Evolutionary conservation across 2,329 filamentous ascomycete species (phyloP).

Genomic region (Xylariaceae sp.): DNA sequence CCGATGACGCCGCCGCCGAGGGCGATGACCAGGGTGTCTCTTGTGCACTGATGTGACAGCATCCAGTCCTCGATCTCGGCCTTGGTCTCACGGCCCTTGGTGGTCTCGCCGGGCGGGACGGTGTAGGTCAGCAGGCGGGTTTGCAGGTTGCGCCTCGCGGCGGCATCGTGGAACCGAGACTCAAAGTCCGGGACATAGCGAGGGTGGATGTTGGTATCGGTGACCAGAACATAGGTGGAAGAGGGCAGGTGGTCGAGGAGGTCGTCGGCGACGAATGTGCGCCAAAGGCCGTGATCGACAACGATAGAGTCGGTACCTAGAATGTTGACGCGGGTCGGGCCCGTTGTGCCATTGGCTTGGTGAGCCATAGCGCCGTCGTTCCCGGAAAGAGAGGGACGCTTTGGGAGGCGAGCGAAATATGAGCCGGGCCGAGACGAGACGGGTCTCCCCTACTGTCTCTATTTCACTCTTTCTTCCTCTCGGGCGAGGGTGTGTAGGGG

Average conservation of each 20-base stretch:
- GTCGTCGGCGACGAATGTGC: constrained; percentile 79
- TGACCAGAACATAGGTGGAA: constrained; percentile 94
- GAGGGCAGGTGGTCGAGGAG: constrained; percentile 77
- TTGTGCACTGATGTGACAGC: constrained; percentile 86
- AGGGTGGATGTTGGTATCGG: constrained; percentile 87
- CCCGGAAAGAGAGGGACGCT: background rate
- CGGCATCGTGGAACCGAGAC: constrained; percentile 63
- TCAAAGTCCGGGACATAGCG: constrained; percentile 83
- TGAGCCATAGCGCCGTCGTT: constrained; percentile 25
- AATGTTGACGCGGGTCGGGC: constrained; percentile 72
- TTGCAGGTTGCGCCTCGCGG: constrained; percentile 46
- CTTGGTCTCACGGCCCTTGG: constrained; percentile 92
- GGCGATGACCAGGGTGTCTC: constrained; percentile 93
- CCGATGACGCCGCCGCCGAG: constrained; percentile 96
- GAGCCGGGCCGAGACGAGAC: no score
- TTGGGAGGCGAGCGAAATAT: background rate
- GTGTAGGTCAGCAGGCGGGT: constrained; percentile 82
- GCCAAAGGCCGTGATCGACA: constrained; percentile 90
- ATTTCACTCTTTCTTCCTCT: no score
- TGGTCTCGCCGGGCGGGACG: constrained; percentile 89
- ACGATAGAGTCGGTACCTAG: constrained; percentile 89
- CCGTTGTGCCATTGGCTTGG: constrained; percentile 22
- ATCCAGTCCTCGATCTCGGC: constrained; percentile 98
- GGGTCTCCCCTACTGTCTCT: no score
- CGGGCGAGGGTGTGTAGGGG: no score